phyloP scores from a whole-genome alignment of 75 land plant genomes.

The Pinus tabuliformis region DNA sequence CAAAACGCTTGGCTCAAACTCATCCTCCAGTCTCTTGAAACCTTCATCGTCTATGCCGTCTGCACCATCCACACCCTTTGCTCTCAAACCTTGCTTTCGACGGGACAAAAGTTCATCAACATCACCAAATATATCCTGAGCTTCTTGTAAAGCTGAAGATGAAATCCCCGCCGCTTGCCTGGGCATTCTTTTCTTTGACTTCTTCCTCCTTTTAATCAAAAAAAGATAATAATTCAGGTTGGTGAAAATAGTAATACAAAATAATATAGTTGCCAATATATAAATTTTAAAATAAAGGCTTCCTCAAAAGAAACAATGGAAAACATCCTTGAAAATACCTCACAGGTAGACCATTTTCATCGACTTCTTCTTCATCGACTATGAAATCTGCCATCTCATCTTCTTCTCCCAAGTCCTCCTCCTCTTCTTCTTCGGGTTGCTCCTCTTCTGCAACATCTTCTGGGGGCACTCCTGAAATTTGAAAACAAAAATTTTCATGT shows the following conservation, averaged over 20 bases:
- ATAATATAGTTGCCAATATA: neutral
- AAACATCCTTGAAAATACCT: conserved; percentile 33
- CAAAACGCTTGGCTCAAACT: conserved; percentile 86
- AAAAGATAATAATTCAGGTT: neutral
- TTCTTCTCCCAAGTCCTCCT: conserved; percentile 72
- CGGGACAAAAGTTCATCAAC: conserved; percentile 64
- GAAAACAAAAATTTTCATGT: neutral
- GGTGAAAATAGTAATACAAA: neutral
- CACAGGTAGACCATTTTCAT: conserved; percentile 76
- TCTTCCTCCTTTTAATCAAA: conserved; percentile 33
- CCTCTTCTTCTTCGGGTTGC: conserved; percentile 54
- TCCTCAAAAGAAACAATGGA: conserved; percentile 1
- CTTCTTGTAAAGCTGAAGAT: conserved; percentile 75
- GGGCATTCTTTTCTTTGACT: conserved; percentile 37
- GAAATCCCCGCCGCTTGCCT: conserved; percentile 75
- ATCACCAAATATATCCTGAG: conserved; percentile 95
- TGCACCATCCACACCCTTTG: conserved; percentile 19
- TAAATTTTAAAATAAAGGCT: neutral
- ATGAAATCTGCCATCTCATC: conserved; percentile 98
- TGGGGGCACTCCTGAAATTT: conserved; percentile 45
- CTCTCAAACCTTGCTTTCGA: conserved; percentile 49
- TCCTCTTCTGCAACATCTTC: conserved; percentile 87
- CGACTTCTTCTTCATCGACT: conserved; percentile 90
- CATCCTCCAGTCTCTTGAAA: conserved; percentile 76
- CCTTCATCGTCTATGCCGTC: conserved; percentile 16